phyloP scores from a whole-genome alignment of 257 asterid genomes.

The Fraxinus quadrangulata region DNA sequence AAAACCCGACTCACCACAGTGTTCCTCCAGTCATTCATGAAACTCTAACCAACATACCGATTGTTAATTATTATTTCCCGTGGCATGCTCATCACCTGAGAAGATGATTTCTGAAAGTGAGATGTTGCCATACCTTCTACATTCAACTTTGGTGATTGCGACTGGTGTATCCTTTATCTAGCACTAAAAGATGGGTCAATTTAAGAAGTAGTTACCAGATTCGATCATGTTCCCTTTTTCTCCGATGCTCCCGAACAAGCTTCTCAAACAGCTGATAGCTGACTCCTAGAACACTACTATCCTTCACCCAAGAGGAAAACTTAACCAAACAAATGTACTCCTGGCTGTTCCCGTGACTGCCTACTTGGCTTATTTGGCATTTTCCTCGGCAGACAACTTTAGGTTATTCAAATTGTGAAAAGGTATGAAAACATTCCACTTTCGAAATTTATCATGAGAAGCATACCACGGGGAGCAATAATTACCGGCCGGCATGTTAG shows the following conservation, averaged over 20 bases:
- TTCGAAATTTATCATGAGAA: conserved; percentile 57
- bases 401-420: conserved; percentile 64
- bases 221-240: conserved; percentile 13
- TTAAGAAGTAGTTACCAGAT: conserved; percentile 54
- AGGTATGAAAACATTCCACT: conserved; percentile 48
- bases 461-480: conserved; percentile 76
- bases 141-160: conserved; percentile 51
- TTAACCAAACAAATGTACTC: conserved; percentile 39
- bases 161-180: conserved; percentile 88
- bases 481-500: conserved; percentile 63
- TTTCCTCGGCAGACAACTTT: conserved; percentile 39
- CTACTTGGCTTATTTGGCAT: neutral
- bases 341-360: neutral
- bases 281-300: conserved; percentile 55
- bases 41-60: no score
- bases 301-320: conserved; percentile 56
- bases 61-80: no score
- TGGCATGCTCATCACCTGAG: no score
- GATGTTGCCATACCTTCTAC: conserved; percentile 36
- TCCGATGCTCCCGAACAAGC: conserved; percentile 39
- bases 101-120: no score
- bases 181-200: conserved; percentile 54
- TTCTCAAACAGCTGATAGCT: conserved; percentile 55
- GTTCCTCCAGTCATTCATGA: no score
- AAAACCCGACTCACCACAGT: no score